These are phyloP conservation scores for Boechera retrofracta DNA, from an alignment of 345 rosid species.

Conservation along the genomic window DNA sequence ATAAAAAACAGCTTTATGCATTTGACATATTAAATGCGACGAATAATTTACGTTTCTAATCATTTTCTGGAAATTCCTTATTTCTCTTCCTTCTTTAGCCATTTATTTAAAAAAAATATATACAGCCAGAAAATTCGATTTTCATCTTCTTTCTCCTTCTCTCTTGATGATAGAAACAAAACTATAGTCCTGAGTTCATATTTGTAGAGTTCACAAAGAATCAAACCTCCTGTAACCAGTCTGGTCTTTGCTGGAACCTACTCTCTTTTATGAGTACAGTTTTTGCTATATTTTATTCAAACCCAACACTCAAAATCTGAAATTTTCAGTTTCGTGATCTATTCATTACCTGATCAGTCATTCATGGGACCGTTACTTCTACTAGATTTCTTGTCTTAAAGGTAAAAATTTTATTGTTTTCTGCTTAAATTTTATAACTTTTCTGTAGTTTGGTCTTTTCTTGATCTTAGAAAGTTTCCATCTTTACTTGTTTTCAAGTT, in stretches of 20 bases:
- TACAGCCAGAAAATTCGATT: constrained; percentile 9
- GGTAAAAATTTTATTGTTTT: not conserved
- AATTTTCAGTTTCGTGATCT: constrained; percentile 36
- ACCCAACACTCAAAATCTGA: constrained; percentile 29
- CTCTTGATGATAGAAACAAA: not conserved
- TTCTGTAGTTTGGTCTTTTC: not conserved
- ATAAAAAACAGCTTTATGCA: constrained; percentile 13
- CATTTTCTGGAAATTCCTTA: constrained; percentile 36
- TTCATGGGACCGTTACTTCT: constrained; percentile 46
- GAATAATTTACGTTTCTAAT: constrained; percentile 38
- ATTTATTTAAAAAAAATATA: not conserved
- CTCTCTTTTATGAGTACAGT: constrained; percentile 29
- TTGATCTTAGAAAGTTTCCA: constrained; percentile 16
- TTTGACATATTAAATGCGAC: constrained; percentile 34
- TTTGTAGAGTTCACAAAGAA: constrained; percentile 32
- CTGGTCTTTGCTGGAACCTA: constrained; percentile 42
- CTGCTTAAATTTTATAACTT: not conserved
- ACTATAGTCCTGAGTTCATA: constrained; percentile 5
- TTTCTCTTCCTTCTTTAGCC: constrained; percentile 17
- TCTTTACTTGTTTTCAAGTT: not conserved
- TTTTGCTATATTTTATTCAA: constrained; percentile 17
- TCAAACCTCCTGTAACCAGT: constrained; percentile 35
- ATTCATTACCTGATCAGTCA: constrained; percentile 26
- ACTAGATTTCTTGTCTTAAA: constrained; percentile 24
- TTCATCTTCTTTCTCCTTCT: constrained; percentile 16